Percentiles rank a stretch among this genome's conserved stretches.
These are phyloP conservation scores for Coelastrella sp. DNA, from an alignment of 139 green algal species.

Conservation along the genomic window DNA sequence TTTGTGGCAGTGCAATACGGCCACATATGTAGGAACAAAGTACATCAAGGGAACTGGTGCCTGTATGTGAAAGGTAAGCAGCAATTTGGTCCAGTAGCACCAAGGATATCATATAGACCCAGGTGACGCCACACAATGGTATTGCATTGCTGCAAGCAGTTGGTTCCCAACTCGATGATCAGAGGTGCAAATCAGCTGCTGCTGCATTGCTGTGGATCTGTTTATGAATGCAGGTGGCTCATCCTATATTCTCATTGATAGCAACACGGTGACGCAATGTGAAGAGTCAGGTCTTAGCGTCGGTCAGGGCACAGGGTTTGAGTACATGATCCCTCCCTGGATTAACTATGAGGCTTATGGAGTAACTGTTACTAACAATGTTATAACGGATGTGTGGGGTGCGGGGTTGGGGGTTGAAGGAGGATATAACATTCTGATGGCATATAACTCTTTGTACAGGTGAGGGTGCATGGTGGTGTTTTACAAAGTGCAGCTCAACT, in stretches of 20 bases:
- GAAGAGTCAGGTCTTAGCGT: not conserved
- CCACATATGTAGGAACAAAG: conserved; percentile 25
- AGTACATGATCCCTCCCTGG: conserved; percentile 51
- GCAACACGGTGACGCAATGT: not conserved
- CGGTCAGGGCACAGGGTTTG: conserved; percentile 21
- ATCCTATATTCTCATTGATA: not conserved
- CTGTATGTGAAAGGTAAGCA: conserved; percentile 45
- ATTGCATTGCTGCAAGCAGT: not conserved
- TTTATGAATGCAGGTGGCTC: not conserved
- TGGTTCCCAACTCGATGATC: no score
- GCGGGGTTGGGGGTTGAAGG: conserved; percentile 44
- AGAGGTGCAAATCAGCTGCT: no score
- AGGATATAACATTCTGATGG: conserved; percentile 43
- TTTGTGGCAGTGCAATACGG: conserved; percentile 55
- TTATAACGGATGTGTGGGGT: conserved; percentile 44
- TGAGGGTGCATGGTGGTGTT: conserved; percentile 9
- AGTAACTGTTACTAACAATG: conserved; percentile 46
- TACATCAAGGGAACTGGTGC: conserved; percentile 50
- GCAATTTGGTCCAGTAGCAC: not conserved
- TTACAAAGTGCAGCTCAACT: not conserved
- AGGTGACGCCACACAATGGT: not conserved
- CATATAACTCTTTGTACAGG: conserved; percentile 45
- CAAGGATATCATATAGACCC: no score
- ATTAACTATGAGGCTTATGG: conserved; percentile 51
- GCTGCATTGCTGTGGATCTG: not conserved